Conservation (phyloP, 164 flowering plant genomes). For the Liriodendron chinense region DNA sequence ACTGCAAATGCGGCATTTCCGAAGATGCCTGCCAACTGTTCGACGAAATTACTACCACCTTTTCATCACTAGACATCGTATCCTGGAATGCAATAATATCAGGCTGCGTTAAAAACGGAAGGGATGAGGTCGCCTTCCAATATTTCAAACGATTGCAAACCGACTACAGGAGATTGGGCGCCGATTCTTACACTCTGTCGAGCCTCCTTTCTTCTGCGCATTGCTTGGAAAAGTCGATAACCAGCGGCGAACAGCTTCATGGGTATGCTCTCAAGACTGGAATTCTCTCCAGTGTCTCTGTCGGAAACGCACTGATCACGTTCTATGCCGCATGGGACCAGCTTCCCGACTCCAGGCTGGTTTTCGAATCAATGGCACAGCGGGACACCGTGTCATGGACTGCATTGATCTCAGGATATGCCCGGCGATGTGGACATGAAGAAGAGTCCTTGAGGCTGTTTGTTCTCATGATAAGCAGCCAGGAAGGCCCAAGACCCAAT, state of each 20-base stretch:
- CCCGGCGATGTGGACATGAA: conserved; percentile 9
- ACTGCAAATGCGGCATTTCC: conserved; percentile 11
- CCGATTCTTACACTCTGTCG: conserved; percentile 26
- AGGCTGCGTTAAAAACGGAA: conserved; percentile 15
- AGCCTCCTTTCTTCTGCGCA: conserved; percentile 16
- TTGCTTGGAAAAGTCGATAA: conserved; percentile 11
- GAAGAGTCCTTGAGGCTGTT: conserved; percentile 27
- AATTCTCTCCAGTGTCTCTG: conserved; percentile 14
- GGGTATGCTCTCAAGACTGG: conserved; percentile 23
- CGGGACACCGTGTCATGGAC: conserved; percentile 28
- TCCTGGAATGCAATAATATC: conserved; percentile 24
- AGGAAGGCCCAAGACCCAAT: conserved; percentile 17
- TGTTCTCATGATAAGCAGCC: conserved; percentile 15
- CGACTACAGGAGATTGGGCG: background rate
- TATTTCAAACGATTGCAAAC: conserved; percentile 18
- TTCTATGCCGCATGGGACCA: conserved; percentile 12
- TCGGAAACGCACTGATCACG: conserved; percentile 22
- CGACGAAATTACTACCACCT: conserved; percentile 13
- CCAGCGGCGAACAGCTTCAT: conserved; percentile 21
- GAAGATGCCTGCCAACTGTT: conserved; percentile 19
- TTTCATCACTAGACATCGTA: conserved; percentile 7
- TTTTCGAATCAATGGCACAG: conserved; percentile 15
- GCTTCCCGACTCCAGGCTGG: conserved; percentile 11
- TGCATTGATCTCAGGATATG: conserved; percentile 22
- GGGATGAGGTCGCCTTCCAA: conserved; percentile 17